Conservation (phyloP, 139 green algal genomes). For the Chlorella ohadii region DNA sequence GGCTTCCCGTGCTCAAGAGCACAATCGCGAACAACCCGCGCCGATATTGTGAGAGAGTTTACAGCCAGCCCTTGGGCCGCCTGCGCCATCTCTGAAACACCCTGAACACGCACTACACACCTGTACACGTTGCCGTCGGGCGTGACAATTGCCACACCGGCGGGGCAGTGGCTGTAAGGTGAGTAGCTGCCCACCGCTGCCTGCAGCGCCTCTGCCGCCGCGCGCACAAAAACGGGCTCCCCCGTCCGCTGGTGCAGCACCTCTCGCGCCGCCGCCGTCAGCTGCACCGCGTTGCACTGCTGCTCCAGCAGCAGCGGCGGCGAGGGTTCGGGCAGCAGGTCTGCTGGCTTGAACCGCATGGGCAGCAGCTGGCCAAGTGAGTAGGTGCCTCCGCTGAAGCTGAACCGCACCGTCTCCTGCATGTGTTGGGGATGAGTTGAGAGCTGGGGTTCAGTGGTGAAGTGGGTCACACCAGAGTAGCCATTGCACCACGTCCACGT, state of each 20-base stretch:
- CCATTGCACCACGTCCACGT: too few species aligned
- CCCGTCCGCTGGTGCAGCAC: neutral
- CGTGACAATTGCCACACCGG: slow-evolving; percentile 71
- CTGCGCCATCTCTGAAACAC: too few species aligned
- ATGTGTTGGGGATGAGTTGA: too few species aligned
- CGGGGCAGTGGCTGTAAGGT: slow-evolving; percentile 82
- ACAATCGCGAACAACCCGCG: too few species aligned
- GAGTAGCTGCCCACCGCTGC: slow-evolving; percentile 65
- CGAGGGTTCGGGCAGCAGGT: slow-evolving; percentile 62
- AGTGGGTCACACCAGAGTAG: too few species aligned
- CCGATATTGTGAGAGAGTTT: too few species aligned
- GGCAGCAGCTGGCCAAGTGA: slow-evolving; percentile 77
- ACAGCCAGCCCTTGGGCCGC: too few species aligned
- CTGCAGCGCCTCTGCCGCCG: slow-evolving; percentile 50
- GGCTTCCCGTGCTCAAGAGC: too few species aligned
- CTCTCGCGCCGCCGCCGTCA: slow-evolving; percentile 21
- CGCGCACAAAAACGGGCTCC: slow-evolving; percentile 44
- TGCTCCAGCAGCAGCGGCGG: slow-evolving; percentile 76
- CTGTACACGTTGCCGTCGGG: slow-evolving; percentile 54
- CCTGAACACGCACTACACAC: too few species aligned
- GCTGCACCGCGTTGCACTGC: slow-evolving; percentile 67
- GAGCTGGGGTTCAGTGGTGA: too few species aligned
- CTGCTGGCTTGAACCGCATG: slow-evolving; percentile 75
- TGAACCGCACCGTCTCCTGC: slow-evolving; percentile 70
- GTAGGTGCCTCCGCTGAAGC: slow-evolving; percentile 59